Evolutionary conservation across 495 filamentous ascomycete genomes (phyloP), one percentile per base, ranked within the genome.

Genomic region (Tuber magnatum): DNA sequence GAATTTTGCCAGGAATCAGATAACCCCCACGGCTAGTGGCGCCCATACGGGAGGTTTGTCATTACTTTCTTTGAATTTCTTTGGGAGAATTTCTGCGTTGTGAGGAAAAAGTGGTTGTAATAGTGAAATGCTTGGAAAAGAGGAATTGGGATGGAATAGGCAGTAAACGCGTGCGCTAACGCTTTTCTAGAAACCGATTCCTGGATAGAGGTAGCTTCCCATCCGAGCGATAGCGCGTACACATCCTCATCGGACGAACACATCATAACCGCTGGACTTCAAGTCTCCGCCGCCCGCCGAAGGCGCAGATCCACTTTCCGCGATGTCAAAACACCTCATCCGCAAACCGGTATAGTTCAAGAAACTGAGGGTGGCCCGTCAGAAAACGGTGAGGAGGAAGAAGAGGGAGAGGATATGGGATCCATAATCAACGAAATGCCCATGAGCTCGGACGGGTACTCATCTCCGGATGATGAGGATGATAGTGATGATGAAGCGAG

Each of bases 201-300:
- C 2, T 99, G 95, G 95, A 90, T 99, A 82, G 95, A 99, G 83
- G 90, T 99, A 74, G 88, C 92, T 69, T 98, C 95, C 3, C 93
- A 96, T 75, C 93, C 94, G 35, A 97, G 94, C 1, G 89, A 88
- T 22, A 94, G 94, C 16, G 97, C 95, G 22, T 92, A 90, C 43
- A 85, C 95, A n/a, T 97, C 94, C 20, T 97, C 93, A 32, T 90
- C 91, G 71, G 91, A 87, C 75, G 94, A 97, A 72, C 94, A 97
- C 74, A 92, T 97, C 79, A 91, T 96, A 72, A 94, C 92, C 22
- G 94, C 92, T 14, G 92, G 93, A 22, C 88, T 97, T 24, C 89
- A 90, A 39, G 90, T 97, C 51, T 82, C 85, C n/a, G 83, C 85
- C 72, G 42, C 65, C 14, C 80, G 80, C 44, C 80, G 80, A 18